phyloP scores from a whole-genome alignment of 306 rosid genomes.

The Sindora glabra region DNA sequence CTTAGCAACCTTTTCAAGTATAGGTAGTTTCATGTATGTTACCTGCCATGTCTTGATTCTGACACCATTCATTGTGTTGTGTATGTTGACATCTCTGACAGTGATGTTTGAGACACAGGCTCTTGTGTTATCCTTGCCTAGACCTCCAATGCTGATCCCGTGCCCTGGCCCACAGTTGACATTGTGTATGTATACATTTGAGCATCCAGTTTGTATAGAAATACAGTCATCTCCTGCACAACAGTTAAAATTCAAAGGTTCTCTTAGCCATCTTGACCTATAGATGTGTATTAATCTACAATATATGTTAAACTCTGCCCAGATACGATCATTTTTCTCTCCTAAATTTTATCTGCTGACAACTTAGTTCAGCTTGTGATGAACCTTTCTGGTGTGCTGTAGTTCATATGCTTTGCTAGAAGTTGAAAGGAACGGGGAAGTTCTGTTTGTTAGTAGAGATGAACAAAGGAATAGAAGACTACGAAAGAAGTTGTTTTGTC shows the following conservation, averaged over 20 bases:
- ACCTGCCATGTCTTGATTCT: conserved; percentile 82
- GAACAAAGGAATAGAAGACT: background rate
- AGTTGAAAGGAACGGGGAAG: background rate
- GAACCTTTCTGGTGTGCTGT: conserved; percentile 5
- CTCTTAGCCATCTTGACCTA: background rate
- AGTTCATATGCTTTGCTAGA: background rate
- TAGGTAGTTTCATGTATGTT: no score
- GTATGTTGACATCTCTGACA: conserved; percentile 46
- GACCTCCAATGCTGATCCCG: conserved; percentile 65
- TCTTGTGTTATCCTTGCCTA: conserved; percentile 53
- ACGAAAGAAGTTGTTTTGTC: conserved; percentile 1
- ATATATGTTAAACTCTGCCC: background rate
- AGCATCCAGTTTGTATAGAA: conserved; percentile 73
- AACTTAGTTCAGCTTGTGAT: background rate
- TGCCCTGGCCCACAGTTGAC: conserved; percentile 76
- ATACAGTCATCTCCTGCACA: conserved; percentile 60
- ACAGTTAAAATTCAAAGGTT: background rate
- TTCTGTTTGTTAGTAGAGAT: conserved; percentile 12
- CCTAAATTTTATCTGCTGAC: background rate
- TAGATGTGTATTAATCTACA: background rate
- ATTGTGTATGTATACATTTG: conserved; percentile 55
- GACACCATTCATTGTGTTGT: conserved; percentile 63
- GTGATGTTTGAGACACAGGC: conserved; percentile 78
- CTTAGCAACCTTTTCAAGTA: no score
- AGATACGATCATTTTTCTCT: background rate